These are phyloP conservation scores for Hapsidospora chrysogenum DNA, from an alignment of 495 filamentous ascomycete species.

Conservation along the genomic window DNA sequence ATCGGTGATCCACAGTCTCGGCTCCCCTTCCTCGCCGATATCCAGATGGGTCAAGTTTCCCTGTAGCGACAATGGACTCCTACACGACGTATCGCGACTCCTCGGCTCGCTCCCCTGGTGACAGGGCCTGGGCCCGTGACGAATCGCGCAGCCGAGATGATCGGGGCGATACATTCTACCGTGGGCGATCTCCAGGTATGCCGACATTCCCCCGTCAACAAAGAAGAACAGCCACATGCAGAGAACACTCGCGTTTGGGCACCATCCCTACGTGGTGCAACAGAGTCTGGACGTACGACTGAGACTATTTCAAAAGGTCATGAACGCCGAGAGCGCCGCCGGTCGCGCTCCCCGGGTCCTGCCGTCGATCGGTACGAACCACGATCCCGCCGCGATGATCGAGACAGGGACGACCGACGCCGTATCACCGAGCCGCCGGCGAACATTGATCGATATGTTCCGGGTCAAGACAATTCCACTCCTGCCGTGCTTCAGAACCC, in stretches of 20 bases:
- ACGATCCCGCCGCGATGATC: conserved; percentile 48
- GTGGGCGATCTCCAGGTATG: conserved; percentile 39
- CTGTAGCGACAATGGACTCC: conserved; percentile 26
- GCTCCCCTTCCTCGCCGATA: no score
- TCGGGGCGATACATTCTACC: conserved; percentile 32
- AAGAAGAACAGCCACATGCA: no score
- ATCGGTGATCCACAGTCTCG: no score
- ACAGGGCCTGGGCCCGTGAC: conserved; percentile 33
- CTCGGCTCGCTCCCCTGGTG: conserved; percentile 29
- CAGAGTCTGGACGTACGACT: no score
- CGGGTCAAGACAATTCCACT: conserved; percentile 50
- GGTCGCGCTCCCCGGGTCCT: conserved; percentile 54
- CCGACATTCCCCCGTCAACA: conserved; percentile 7
- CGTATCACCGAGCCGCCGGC: conserved; percentile 44
- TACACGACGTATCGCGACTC: conserved; percentile 24
- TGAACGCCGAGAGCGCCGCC: conserved; percentile 29
- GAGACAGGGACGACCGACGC: conserved; percentile 35
- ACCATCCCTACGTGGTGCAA: no score
- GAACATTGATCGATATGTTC: conserved; percentile 91
- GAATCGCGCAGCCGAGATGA: conserved; percentile 30
- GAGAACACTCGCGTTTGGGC: no score
- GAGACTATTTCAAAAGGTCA: conserved; percentile 13
- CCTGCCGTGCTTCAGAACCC: conserved; percentile 45
- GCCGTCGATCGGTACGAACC: conserved; percentile 57
- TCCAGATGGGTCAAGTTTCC: no score